These are phyloP conservation scores for Carpinus viminea DNA, from an alignment of 306 rosid genomes.

Conservation along the genomic window DNA sequence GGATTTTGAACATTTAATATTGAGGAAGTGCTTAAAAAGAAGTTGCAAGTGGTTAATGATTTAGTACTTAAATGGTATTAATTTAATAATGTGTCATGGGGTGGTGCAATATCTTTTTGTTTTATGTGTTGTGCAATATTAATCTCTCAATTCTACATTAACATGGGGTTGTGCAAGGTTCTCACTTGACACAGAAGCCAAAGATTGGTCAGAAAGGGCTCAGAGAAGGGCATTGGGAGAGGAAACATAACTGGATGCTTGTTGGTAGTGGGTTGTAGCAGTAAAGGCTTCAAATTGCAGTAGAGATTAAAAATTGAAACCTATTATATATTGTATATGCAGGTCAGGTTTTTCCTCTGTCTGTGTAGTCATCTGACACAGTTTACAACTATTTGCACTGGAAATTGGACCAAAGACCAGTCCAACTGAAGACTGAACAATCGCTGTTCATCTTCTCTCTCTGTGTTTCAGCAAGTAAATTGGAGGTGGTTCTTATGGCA, in stretches of 20 bases:
- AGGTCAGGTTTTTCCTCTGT: not conserved
- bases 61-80: conserved; percentile 20
- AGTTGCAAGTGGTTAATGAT: conserved; percentile 26
- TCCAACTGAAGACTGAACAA: conserved; percentile 28
- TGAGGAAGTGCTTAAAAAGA: conserved; percentile 26
- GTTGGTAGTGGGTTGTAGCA: not conserved
- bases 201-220: conserved; percentile 23
- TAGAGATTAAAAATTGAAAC: not conserved
- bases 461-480: not conserved
- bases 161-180: conserved; percentile 3
- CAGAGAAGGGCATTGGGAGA: conserved; percentile 22
- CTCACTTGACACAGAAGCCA: conserved; percentile 36
- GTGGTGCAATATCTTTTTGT: conserved; percentile 46
- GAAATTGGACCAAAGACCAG: conserved; percentile 54
- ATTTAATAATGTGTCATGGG: conserved; percentile 21
- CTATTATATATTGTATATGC: not conserved
- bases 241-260: conserved; percentile 17
- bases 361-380: conserved; percentile 28
- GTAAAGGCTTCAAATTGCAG: conserved; percentile 15
- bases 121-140: conserved; percentile 39
- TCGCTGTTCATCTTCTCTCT: not conserved
- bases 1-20: conserved; percentile 40
- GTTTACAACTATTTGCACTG: conserved; percentile 37
- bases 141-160: conserved; percentile 17
- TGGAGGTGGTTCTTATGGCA: too few relatives aligned